Evolutionary conservation across 495 filamentous ascomycete species (phyloP), one percentile per base, ranked within the genome.

Genomic region (Tetracladium marchalianum): DNA sequence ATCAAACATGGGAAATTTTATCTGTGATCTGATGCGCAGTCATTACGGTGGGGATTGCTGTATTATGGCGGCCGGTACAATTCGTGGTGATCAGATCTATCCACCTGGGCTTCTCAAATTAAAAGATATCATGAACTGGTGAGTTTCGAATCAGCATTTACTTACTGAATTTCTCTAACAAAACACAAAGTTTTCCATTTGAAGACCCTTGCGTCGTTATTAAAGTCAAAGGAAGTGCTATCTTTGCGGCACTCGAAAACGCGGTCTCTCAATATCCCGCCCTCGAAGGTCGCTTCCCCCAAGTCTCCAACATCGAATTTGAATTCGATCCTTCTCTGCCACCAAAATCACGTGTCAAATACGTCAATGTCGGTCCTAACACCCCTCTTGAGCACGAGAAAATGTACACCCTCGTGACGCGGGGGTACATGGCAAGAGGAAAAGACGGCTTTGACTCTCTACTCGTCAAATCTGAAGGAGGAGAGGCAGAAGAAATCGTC

Each of bases 81-180:
- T 94, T 43, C 73, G 89, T 8, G 89, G 89, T 4, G 89, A 94
- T 50, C 86, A 90, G 61, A 79, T 95, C 33, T 95, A 95, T 47
- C 75, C 84, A 0, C 83, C 85, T 0, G 89, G 89, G 0, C 69
- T 89, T 4, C 58, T 95, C 3, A 67, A 76, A 11, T 60, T 93
- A 27, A 84, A 83, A 49, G 89, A 95, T 55, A 74, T 95, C 11
- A 70, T 68, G 40, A 54, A 61, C 35, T 61, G 59, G 32, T 44
- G 1, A 9, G 41, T 22, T 9, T 3, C 11, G 31, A 17, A 39
- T 22, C 41, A 17, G 34, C 19, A 52, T 47, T 16, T 15, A 11
- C 10, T 1, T 16, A 17, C 10, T 41, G 6, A 3, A 2, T 41
- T 11, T 16, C 27, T 12, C 18, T 41, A 41, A 18, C 11, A 22